A percentile compares a stretch with the other conserved stretches of the same genome.
Conservation (phyloP, 306 rosid genomes). For the Leucaena leucocephala region DNA sequence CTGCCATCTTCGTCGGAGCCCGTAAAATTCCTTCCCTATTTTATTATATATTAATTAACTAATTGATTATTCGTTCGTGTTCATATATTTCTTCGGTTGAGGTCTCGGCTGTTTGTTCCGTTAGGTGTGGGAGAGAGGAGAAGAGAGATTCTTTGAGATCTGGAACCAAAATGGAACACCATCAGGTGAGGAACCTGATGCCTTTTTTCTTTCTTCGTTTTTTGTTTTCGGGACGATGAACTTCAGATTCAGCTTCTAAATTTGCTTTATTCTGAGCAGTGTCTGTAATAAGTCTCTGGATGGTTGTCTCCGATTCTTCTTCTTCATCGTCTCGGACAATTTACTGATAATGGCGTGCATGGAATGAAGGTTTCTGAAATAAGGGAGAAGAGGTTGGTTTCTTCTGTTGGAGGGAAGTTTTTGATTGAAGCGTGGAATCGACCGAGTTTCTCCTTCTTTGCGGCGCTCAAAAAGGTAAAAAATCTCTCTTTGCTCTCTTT, state of each 20-base stretch:
- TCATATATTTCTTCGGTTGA: neutral
- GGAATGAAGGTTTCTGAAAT: neutral
- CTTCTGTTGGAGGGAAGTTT: neutral
- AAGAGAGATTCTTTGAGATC: neutral
- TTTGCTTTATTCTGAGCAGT: neutral
- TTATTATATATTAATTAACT: neutral
- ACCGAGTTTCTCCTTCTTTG: neutral
- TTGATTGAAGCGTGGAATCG: conserved; percentile 15
- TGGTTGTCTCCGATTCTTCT: neutral
- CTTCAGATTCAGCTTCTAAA: neutral
- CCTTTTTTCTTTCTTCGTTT: neutral
- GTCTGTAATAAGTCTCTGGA: neutral
- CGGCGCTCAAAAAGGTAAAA: conserved; percentile 37
- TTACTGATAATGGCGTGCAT: conserved; percentile 1
- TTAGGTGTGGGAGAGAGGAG: conserved; percentile 1
- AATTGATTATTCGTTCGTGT: neutral
- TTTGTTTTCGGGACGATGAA: neutral
- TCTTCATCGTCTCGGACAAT: neutral
- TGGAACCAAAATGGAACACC: neutral
- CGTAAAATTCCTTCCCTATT: neutral
- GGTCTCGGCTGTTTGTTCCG: neutral
- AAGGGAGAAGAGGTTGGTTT: neutral
- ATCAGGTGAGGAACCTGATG: conserved; percentile 3
- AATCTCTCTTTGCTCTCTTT: neutral
- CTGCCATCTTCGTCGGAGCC: conserved; percentile 16